Conservation (phyloP, 257 asterid genomes). For the Nicotiana otophora region DNA sequence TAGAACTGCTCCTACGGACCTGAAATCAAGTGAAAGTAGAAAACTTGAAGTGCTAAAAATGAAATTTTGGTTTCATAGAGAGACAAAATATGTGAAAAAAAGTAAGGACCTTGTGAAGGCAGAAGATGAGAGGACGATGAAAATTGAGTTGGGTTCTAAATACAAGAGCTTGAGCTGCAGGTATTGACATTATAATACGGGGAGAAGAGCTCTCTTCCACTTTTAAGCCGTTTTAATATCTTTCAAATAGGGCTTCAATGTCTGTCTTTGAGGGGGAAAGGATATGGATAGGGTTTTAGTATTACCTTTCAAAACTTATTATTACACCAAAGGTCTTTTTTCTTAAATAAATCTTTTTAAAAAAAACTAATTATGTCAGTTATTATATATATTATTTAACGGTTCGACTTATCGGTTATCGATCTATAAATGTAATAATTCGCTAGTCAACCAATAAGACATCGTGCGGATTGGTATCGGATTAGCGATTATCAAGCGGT, state of each 20-base stretch:
- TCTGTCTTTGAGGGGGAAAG: neutral
- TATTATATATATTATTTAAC: no score
- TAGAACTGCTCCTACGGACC: conserved; percentile 13
- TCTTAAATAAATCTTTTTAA: no score
- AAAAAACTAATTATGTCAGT: no score
- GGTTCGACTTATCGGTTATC: no score
- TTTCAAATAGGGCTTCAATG: neutral
- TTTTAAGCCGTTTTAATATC: neutral
- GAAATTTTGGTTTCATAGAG: neutral
- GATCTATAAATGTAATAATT: no score
- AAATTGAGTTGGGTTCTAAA: conserved; percentile 9
- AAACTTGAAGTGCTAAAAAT: neutral
- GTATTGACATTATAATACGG: conserved; percentile 9
- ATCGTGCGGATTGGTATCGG: no score
- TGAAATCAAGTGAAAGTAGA: neutral
- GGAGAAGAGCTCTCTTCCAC: no score
- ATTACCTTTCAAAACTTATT: no score
- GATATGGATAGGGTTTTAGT: neutral
- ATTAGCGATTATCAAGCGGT: no score
- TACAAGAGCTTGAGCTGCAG: conserved; percentile 16
- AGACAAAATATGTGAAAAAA: neutral
- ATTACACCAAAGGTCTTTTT: no score
- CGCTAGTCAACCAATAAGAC: no score
- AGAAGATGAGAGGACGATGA: conserved; percentile 9
- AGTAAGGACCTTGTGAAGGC: conserved; percentile 12